Evolutionary conservation across 2,329 filamentous ascomycete genomes (phyloP).

Genomic region (Leptodontidium sp.): DNA sequence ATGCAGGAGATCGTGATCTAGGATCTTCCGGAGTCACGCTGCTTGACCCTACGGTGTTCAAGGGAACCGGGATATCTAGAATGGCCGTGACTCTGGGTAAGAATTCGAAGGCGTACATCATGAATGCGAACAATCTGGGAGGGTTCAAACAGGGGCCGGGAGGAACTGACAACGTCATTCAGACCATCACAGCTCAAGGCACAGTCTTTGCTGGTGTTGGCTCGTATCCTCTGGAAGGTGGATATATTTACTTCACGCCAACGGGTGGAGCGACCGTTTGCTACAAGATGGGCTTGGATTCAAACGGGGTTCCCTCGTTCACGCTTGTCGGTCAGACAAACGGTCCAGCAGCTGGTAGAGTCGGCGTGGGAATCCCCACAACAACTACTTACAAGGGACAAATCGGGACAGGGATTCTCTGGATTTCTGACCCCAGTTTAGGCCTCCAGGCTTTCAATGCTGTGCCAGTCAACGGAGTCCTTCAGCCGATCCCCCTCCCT

Average conservation of each 20-base stretch:
- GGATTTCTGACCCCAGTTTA: constrained; percentile 51
- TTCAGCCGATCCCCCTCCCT: constrained; percentile 49
- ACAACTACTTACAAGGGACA: constrained; percentile 50
- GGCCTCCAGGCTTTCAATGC: constrained; percentile 52
- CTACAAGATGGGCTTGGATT: constrained; percentile 48
- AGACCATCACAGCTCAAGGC: constrained; percentile 54
- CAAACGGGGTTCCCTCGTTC: constrained; percentile 47
- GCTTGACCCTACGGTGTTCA: constrained; percentile 54
- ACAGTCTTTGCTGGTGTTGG: constrained; percentile 57
- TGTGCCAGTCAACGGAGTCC: constrained; percentile 49
- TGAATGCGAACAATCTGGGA: constrained; percentile 48
- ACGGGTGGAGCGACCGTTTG: constrained; percentile 43
- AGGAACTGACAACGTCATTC: constrained; percentile 52
- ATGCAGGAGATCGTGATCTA: constrained; percentile 60
- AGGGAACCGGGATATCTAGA: constrained; percentile 53
- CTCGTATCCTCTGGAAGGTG: constrained; percentile 58
- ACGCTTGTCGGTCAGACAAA: constrained; percentile 45
- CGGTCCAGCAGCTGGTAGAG: constrained; percentile 43
- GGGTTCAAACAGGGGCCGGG: constrained; percentile 46
- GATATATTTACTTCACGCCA: constrained; percentile 57
- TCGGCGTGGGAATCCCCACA: constrained; percentile 47
- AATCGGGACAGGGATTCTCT: constrained; percentile 51
- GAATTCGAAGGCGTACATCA: constrained; percentile 57
- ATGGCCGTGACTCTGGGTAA: constrained; percentile 61
- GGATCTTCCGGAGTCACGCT: constrained; percentile 54